Evolutionary conservation across 1,284 basidiomycete species (phyloP), one percentile per base, ranked within the genome.

Genomic region (Tranzscheliella williamsii): DNA sequence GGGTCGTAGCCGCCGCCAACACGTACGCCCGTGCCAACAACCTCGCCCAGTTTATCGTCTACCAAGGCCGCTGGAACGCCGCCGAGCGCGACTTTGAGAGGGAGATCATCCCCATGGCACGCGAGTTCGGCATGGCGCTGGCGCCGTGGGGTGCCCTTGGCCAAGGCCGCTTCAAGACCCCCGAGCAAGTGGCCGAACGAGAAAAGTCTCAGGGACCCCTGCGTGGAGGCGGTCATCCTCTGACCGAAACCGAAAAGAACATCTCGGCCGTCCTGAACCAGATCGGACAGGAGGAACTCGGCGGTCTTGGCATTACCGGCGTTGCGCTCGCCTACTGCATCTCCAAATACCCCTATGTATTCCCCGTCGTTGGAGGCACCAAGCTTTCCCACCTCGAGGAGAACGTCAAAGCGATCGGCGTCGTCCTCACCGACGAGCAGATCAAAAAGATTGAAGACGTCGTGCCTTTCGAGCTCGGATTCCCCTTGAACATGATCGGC

Each of bases 71-170:
- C 11, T 86, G 82, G 82, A 83, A 80, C 60, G 77, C 84, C 38
- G 71, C 81, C 46, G 46, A 63, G 29, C 80, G 84, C 36, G 83
- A 83, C 49, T 78, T 85, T 43, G 84, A 85, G 76, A 79, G 83
- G 12, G 84, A 85, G n/a, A 82, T 86, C 56, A 80, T 86, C 38
- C 84, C 84, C 5, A 85, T 85, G 84, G 78, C 73, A 38, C 77
- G 78, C 24, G 67, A 56, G 44, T 80, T 81, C 40, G 80, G 81
- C 39, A 78, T 81, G 79, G 80, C 82, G 0, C 73, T 85, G 0
- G 80, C 81, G 1, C 82, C 83, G 0, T 85, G 82, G 82, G 80
- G 80, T 31, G 83, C 83, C 0, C 74, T 85, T 12, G 83, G 79
- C 0, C 78, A 63, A 17, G 81, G 81, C 0, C 80, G 81, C 13